Conservation (phyloP, 2,329 filamentous ascomycete species). For the Calonectria hongkongensis region DNA sequence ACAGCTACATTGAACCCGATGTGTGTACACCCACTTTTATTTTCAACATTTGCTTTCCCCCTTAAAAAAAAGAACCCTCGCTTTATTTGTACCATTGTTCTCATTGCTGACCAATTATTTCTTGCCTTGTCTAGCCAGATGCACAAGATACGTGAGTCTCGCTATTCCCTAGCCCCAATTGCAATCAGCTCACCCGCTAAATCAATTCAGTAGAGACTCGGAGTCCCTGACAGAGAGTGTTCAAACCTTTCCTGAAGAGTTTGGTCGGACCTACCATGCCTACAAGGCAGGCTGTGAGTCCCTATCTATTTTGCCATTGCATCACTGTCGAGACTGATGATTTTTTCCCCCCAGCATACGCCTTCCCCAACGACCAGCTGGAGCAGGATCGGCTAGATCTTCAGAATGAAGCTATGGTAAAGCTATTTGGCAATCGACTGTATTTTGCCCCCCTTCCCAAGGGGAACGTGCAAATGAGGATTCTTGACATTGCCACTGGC, state of each 20-base stretch:
- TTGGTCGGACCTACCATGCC: slow-evolving; percentile 68
- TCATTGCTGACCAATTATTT: slow-evolving; percentile 46
- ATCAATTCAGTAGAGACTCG: slow-evolving; percentile 51
- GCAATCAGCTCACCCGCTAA: slow-evolving; percentile 42
- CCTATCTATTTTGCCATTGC: not conserved
- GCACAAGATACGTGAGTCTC: slow-evolving; percentile 51
- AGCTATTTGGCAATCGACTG: slow-evolving; percentile 62
- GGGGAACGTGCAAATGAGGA: slow-evolving; percentile 58
- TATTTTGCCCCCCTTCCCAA: slow-evolving; percentile 66
- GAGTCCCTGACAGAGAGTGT: slow-evolving; percentile 65
- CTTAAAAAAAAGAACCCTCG: not conserved
- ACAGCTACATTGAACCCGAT: slow-evolving; percentile 59
- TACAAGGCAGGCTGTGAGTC: slow-evolving; percentile 68
- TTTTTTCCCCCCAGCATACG: slow-evolving; percentile 60
- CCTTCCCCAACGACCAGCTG: slow-evolving; percentile 66
- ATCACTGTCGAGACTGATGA: slow-evolving; percentile 31
- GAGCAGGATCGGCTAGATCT: slow-evolving; percentile 65
- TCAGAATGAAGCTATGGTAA: slow-evolving; percentile 62
- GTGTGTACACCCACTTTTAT: slow-evolving; percentile 48
- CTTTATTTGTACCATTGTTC: not conserved
- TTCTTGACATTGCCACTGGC: slow-evolving; percentile 68
- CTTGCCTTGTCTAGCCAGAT: slow-evolving; percentile 42
- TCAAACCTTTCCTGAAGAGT: slow-evolving; percentile 64
- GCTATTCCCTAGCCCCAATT: slow-evolving; percentile 10
- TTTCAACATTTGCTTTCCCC: not conserved